Evolutionary conservation across 2,329 filamentous ascomycete genomes (phyloP).

Genomic region (Ophiocordyceps camponoti-leonardi): DNA sequence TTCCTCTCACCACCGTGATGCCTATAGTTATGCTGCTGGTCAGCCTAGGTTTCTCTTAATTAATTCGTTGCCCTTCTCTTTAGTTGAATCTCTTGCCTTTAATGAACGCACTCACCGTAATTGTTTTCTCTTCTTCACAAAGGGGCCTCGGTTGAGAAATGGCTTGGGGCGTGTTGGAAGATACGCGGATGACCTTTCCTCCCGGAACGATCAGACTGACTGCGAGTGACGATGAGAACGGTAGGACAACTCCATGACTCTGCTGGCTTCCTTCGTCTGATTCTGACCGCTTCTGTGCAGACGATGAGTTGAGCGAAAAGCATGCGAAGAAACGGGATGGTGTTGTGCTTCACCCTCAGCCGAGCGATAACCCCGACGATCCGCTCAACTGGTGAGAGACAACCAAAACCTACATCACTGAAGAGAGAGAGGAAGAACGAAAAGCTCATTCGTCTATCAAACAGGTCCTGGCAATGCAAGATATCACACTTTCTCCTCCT

Average conservation of each 20-base stretch:
- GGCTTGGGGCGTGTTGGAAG: background rate
- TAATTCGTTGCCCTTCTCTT: background rate
- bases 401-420: background rate
- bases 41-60: too few relatives aligned
- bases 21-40: too few relatives aligned
- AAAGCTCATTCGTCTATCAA: background rate
- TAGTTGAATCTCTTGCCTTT: background rate
- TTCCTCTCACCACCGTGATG: too few relatives aligned
- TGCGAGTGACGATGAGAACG: background rate
- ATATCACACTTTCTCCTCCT: background rate
- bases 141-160: background rate
- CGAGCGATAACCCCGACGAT: background rate
- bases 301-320: background rate
- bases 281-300: background rate
- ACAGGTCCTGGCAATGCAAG: background rate
- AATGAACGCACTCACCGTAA: too few relatives aligned
- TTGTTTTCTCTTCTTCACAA: too few relatives aligned
- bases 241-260: background rate
- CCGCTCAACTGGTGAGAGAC: background rate
- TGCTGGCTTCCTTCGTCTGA: background rate
- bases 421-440: background rate
- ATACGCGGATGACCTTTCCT: background rate
- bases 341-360: background rate
- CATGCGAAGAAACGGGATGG: background rate
- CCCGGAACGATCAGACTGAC: background rate